Evolutionary conservation across 495 filamentous ascomycete species (phyloP), one percentile per base, ranked within the genome.

Genomic region (Penicillium simplicissimum): DNA sequence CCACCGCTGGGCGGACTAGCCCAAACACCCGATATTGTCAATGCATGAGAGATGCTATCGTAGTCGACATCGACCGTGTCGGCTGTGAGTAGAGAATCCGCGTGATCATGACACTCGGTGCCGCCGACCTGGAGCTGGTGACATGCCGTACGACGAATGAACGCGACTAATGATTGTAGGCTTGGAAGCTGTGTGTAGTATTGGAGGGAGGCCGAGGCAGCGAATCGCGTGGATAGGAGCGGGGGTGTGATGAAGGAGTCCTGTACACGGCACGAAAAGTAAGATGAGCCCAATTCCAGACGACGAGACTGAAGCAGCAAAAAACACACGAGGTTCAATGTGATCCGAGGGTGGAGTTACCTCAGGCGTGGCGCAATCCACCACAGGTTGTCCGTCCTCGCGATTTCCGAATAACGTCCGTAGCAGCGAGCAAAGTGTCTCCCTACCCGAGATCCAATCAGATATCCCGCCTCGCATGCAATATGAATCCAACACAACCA

Each of bases 41-140:
- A 63, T 1, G 85, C 80, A 55, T 88, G 83, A 14, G 89, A 87
- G 53, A 85, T 84, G 34, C 81, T 77, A 74, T 95, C 89, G 76
- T 88, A 96, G 55, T 92, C 88, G 33, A 96, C 75, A 71, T 96
- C 92, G 13, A 96, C 58, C 19, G 87, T 85, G 61, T 84, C 82
- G 17, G 87, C 89, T 15, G 74, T 76, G 58, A 78, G 52, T 57
- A 85, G 49, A 4, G 64, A 67, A 33, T 57, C 54, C 11, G 75
- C 77, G n/a, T 63, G 63, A 0, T 59, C 49, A 9, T 64, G 68
- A 64, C 85, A 88, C 35, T 65, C 64, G 25, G 31, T 10, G 14
- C 38, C 48, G 7, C 53, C 34, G 9, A 35, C 48, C 60, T 79
- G 70, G 1, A 49, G 67, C n/a, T 52, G 53, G 4, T 57, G 45